These are phyloP conservation scores for Lepidium campestre DNA, from an alignment of 441 rosid species.

Conservation along the genomic window DNA sequence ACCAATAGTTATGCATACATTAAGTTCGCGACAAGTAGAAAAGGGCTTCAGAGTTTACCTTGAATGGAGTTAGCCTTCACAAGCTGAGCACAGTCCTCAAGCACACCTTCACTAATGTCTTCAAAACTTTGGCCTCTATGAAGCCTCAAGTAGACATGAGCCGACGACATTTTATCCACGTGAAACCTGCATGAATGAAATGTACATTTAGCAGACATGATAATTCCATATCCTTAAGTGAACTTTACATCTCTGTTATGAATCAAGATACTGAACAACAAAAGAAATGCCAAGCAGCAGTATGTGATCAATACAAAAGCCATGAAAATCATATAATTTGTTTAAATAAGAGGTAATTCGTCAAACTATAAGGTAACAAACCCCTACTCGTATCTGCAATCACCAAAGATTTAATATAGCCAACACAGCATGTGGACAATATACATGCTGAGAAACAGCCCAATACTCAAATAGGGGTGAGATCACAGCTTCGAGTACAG, in stretches of 20 bases:
- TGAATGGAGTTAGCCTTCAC: conserved; percentile 97
- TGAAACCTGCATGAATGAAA: conserved; percentile 70
- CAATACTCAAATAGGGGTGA: background rate
- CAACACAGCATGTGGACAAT: background rate
- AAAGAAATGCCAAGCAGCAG: background rate
- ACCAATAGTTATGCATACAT: conserved; percentile 12
- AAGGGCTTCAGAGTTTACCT: conserved; percentile 39
- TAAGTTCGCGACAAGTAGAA: background rate
- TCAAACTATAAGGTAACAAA: background rate
- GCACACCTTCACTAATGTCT: conserved; percentile 72
- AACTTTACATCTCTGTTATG: background rate
- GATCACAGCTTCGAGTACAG: background rate
- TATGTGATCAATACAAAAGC: background rate
- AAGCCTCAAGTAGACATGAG: conserved; percentile 90
- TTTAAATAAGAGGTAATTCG: background rate
- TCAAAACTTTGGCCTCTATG: conserved; percentile 85
- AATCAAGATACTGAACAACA: background rate
- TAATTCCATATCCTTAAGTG: background rate
- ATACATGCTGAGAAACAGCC: background rate
- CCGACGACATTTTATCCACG: conserved; percentile 97
- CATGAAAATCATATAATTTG: background rate
- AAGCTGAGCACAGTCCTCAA: conserved; percentile 95
- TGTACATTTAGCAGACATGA: background rate
- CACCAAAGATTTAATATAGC: background rate
- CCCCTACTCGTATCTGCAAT: background rate